Base-by-base conservation (phyloP, 768 basidiomycete genomes). In the Floccularia luteovirens region DNA sequence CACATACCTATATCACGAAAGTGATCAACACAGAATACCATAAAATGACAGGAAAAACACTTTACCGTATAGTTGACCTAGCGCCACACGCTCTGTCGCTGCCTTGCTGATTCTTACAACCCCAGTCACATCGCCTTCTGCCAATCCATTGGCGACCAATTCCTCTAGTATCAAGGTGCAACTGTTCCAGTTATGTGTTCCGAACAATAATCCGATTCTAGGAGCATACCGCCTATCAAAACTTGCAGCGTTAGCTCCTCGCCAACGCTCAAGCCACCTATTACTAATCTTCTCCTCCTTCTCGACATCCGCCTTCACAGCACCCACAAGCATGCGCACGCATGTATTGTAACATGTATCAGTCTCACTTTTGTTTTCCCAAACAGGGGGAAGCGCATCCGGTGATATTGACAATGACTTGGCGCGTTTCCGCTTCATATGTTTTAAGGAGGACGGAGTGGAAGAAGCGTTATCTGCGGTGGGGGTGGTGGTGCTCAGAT, bases 61-160 rank as follows among this genome's bases (percentile, higher is more conserved):
- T 72, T 32, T 31, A 89, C 90, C 91, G 47, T 84, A 91, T 17
- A 97, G 60, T 57, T 96, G 92, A 3, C 77, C 90, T 44, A 94
- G 68, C 13, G 76, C 67, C 7, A 93, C 60, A 45, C 83, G 63
- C 49, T 87, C 82, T 6, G 73, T 66, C 1, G 81, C 78, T 7
- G 70, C 70, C 2, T 73, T 65, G 6, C 58, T 51, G 11, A 92
- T 52, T n/a, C 52, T 44, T 22, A 67, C 49, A 24, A 49, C 39
- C 51, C 56, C 32, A 43, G 48, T 37, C 38, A 28, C 43, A 39
- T 47, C 53, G 33, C 41, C 51, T 10, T 50, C 58, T 37, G 75
- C 82, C 16, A 94, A 57, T 5, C 78, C 81, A 20, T 61, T 63
- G 27, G 54, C 48, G 1, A 76, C 70, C 23, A 94, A 60, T 48